Base-by-base conservation (phyloP, 768 basidiomycete genomes). In the Phaffia tasmanica region DNA sequence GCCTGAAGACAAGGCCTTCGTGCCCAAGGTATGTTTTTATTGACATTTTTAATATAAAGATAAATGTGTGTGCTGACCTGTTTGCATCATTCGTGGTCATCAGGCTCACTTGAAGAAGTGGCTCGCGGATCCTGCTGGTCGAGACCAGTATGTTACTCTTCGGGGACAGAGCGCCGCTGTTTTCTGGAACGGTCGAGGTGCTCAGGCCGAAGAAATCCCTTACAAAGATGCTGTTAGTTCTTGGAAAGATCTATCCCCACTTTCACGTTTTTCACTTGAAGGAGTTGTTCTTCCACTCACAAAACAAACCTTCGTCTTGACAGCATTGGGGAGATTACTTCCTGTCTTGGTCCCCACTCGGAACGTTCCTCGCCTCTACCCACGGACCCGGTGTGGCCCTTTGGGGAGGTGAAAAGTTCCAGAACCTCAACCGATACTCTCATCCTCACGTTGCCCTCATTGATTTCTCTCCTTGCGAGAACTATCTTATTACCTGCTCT, bases 241-340 rank as follows among this genome's bases (percentile, higher is more conserved):
- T n/a, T 19, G 23, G n/a, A 4, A 25, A 42, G 50, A 21, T 5
- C 4, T 4, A 27, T n/a, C 16, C 53, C 16, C 53, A 27, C 4
- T 27, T 8, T 54, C 27, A 4, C 16, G 53, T 27, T 5, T 54
- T 5, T 18, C 8, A 54, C 27, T 54, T 18, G 6, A 54, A 8
- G 53, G 53, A 5, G n/a, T 46, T 30, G 30, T 61, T 46, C 23
- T 48, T 23, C 30, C n/a, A 1, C 61, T 30, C 19, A 11, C 19
- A 3, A 7, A 70, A 70, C 67, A 51, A 32, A 48, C 25, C 66
- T 51, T 50, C 35, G 27, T 19, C 14, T 55, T 46, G 23, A 3
- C 72, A 90, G 89, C 87, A 88, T 75, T 97, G 95, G 91, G 95
- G 89, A 73, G 92, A 98, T 74, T 83, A 94, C 60, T 99, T 94